Evolutionary conservation across 306 rosid genomes (phyloP), one percentile per base, ranked within the genome.

Genomic region (Malus fusca): DNA sequence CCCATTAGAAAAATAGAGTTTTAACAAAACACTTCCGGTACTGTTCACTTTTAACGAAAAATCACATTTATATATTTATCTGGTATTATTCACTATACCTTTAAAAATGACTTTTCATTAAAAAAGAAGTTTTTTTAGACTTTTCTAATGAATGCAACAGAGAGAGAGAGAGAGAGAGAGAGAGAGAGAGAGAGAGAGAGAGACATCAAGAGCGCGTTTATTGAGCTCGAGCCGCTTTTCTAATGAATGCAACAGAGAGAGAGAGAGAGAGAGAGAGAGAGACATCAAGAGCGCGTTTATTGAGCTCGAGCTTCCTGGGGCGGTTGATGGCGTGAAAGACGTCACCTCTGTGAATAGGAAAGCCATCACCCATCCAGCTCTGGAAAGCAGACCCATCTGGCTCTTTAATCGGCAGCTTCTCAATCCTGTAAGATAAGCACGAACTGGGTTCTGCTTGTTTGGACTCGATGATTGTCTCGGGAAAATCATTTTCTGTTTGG

Each of bases 341-440:
- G 48, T 92, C 92, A 30, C 89, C 91, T 77, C 92, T 82, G 40
- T 86, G 91, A 81, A 95, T 75, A 59, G 96, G 96, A 78, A 90
- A 89, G 35, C 97, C 98, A 78, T 90, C 93, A 11, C 97, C 85
- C 99, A 95, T 95, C 97, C 97, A 95, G 67, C 92, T 85, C 75
- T 87, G 87, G 68, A 95, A 92, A 40, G 97, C 96, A 68, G 79
- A 85, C 68, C 91, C 89, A 69, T 89, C 84, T 2, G 90, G 80
- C 74, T 88, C 89, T 55, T 78, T 88, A 71, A 69, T 83, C 13
- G 84, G 81, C 58, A 90, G 88, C 76, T 82, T 90, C 90, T 92
- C 99, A 60, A 95, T 92, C 85, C 88, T 88, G 64, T 80, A 78
- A 51, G 92, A 95, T 28, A 95, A 86, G 85, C 91, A 82, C 31